phyloP scores from a whole-genome alignment of 2,329 filamentous ascomycete genomes.

The Cercospora janseana region DNA sequence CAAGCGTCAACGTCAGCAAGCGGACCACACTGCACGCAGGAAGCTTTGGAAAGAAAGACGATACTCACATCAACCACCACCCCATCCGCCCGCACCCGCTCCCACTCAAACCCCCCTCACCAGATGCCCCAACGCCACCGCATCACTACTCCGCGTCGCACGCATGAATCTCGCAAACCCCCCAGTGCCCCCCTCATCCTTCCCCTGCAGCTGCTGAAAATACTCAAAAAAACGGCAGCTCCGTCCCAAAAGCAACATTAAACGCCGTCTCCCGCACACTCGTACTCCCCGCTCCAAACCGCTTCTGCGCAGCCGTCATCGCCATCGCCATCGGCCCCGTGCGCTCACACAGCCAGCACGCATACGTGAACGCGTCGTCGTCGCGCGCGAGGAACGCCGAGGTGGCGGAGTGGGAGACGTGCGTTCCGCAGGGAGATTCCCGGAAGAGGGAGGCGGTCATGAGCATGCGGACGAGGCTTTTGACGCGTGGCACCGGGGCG shows the following conservation, averaged over 20 bases:
- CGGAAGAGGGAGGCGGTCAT: background rate
- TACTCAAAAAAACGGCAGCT: background rate
- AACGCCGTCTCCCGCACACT: background rate
- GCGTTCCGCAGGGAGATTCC: background rate
- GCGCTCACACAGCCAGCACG: background rate
- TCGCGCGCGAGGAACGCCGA: background rate
- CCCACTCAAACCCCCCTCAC: conserved; percentile 56
- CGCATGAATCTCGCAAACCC: background rate
- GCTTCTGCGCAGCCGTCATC: background rate
- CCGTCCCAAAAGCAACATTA: background rate
- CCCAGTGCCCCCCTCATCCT: background rate
- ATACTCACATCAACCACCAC: conserved; percentile 53
- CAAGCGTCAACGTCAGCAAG: background rate
- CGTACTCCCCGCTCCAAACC: background rate
- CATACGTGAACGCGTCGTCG: background rate
- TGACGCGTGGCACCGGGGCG: background rate
- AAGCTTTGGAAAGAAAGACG: background rate
- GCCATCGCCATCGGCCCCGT: background rate
- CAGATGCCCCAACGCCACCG: conserved; percentile 41
- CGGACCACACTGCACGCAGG: too few species aligned
- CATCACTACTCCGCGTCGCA: background rate
- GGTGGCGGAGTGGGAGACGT: background rate
- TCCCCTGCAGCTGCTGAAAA: too few species aligned
- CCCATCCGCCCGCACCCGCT: conserved; percentile 47
- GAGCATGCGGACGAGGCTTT: background rate